A percentile compares a stretch with the other conserved stretches of the same genome.
phyloP scores from a whole-genome alignment of 768 basidiomycete species.

The Mycena rosella region DNA sequence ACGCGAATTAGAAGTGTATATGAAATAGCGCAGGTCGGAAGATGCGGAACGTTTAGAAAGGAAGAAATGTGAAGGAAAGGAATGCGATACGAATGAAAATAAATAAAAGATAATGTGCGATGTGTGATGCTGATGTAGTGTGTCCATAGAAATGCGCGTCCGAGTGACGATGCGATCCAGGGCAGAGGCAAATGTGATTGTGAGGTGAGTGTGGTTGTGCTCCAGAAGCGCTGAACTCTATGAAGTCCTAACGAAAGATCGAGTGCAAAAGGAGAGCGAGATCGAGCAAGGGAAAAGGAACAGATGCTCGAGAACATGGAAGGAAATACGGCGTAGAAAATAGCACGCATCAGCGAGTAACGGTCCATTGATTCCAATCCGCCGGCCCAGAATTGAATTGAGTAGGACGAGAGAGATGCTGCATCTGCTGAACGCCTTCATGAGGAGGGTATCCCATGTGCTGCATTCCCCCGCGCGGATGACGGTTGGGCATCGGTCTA shows the following conservation, averaged over 20 bases:
- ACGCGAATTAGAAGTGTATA: conserved; percentile 32
- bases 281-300: conserved; percentile 12
- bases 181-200: conserved; percentile 23
- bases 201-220: conserved; percentile 12
- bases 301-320: conserved; percentile 25
- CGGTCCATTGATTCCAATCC: conserved; percentile 52
- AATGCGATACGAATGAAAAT: conserved; percentile 9
- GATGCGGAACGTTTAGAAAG: background rate
- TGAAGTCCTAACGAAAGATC: conserved; percentile 29
- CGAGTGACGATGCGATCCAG: conserved; percentile 20
- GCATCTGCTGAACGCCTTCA: conserved; percentile 33
- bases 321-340: conserved; percentile 20
- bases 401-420: conserved; percentile 30
- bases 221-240: conserved; percentile 29
- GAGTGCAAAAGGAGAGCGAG: conserved; percentile 25
- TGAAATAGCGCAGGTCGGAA: conserved; percentile 4
- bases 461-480: conserved; percentile 42
- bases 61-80: background rate
- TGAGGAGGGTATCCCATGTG: conserved; percentile 40
- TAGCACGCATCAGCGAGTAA: conserved; percentile 38
- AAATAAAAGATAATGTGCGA: conserved; percentile 8
- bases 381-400: conserved; percentile 37
- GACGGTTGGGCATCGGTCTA: conserved; percentile 43
- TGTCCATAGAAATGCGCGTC: conserved; percentile 11
- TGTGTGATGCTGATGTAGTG: conserved; percentile 22